Evolutionary conservation across 2,329 filamentous ascomycete species (phyloP), one percentile per base, ranked within the genome.

Genomic region (Scedosporium apiospermum): DNA sequence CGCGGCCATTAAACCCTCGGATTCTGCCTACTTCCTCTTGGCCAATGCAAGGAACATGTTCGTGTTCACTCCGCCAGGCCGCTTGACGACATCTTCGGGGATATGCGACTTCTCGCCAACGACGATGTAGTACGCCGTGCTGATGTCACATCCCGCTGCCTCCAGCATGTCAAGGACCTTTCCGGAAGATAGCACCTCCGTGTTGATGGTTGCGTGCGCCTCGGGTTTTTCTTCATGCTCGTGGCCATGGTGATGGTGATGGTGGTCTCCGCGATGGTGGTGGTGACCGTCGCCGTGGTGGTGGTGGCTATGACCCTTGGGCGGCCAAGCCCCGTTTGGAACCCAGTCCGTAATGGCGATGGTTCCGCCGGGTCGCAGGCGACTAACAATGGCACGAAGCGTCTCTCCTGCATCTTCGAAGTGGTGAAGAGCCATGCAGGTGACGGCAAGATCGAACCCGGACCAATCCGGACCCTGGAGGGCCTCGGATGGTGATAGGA

Each of bases 251-350:
- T 49, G 6, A 14, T 55, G 9, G 3, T 12, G 10, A 38, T 14
- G 10, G 10, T 38, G 34, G 10, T 38, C 27, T 1, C 7, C 27
- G 27, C 6, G 10, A 38, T 38, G 34, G 10, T 34, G 30, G 30
- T 38, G 34, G 10, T 38, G 34, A 14, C 12, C 34, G 9, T 14
- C 34, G 3, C 10, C 34, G 10, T 38, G 34, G 10, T 38, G 34
- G 10, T 12, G 34, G 34, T 38, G 34, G 34, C 34, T 38, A 38
- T 38, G 34, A 78, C 76, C 6, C 77, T 79, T 14, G 78, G 82
- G 65, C 82, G 86, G 68, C 81, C 82, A 0, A 66, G 85, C 61
- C 81, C 82, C 38, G 86, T 85, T 70, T 73, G 16, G 75, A 80
- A 1, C 66, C 69, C 71, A 72, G 63, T 76, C 74, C 1, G 75